A percentile compares a stretch with the other conserved stretches of the same genome.
Evolutionary conservation across 768 basidiomycete genomes (phyloP).

Genomic region (Tricholoma sp.): DNA sequence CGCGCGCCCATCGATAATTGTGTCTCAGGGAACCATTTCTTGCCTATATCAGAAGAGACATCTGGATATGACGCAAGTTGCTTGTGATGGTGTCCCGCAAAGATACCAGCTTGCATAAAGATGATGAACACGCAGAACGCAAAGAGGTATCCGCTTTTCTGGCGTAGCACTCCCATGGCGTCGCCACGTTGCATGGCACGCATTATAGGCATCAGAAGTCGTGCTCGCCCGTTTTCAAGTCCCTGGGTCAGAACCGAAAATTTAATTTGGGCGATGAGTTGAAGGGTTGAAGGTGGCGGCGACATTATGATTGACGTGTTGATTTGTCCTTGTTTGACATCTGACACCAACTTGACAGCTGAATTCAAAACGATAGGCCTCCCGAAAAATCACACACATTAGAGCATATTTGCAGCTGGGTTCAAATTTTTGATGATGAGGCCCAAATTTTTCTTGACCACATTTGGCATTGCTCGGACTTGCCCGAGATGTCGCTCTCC

Average conservation of each 20-base stretch:
- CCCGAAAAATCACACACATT: too few species aligned
- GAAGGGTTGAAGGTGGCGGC: background rate
- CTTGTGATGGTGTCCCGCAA: constrained; percentile 30
- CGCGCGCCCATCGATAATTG: constrained; percentile 10
- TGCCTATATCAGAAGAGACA: constrained; percentile 12
- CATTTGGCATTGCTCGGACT: too few species aligned
- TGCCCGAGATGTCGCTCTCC: too few species aligned
- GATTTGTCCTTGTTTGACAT: constrained; percentile 2
- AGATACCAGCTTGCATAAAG: constrained; percentile 48
- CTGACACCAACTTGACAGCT: too few species aligned
- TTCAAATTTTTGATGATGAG: too few species aligned
- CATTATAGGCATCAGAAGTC: constrained; percentile 4
- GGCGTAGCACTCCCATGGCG: background rate
- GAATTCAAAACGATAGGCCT: too few species aligned
- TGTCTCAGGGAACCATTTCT: constrained; percentile 16
- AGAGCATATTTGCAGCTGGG: too few species aligned
- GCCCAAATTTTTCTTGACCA: too few species aligned
- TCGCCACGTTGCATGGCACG: constrained; percentile 6
- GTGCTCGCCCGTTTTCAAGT: background rate
- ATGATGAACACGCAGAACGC: constrained; percentile 35
- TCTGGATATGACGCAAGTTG: constrained; percentile 13
- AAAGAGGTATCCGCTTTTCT: constrained; percentile 36
- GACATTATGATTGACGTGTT: constrained; percentile 1
- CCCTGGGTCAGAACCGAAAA: background rate
- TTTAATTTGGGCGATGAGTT: background rate